Evolutionary conservation across 2,329 filamentous ascomycete species (phyloP).

Genomic region (Penicillium verrucosum): DNA sequence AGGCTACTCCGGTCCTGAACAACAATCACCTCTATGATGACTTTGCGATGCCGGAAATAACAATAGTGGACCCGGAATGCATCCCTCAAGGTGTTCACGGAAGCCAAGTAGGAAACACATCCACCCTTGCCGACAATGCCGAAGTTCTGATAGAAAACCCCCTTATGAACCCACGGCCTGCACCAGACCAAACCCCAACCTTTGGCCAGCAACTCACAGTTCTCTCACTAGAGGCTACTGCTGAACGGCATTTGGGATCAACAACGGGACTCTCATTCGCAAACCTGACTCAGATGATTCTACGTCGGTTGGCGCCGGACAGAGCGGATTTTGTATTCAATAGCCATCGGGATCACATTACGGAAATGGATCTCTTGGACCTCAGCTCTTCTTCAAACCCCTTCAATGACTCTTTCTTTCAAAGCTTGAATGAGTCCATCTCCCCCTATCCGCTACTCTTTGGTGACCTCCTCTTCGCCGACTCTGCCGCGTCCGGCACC

Average conservation of each 20-base stretch:
- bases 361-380: neutral
- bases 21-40: neutral
- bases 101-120: neutral
- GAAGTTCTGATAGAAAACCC: neutral
- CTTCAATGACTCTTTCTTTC: constrained; percentile 9
- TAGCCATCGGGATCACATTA: constrained; percentile 15
- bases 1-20: neutral
- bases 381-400: constrained; percentile 12
- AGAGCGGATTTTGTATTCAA: constrained; percentile 44
- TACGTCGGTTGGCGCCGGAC: constrained; percentile 44
- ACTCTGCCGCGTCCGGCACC: neutral
- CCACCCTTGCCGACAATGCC: neutral
- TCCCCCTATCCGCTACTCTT: constrained; percentile 5
- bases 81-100: neutral
- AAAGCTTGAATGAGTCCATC: constrained; percentile 4
- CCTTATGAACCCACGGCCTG: neutral
- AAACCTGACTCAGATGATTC: constrained; percentile 43
- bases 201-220: constrained; percentile 37
- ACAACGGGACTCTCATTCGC: constrained; percentile 48
- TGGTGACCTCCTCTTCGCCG: neutral
- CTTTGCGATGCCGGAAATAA: neutral
- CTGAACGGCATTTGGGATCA: constrained; percentile 46
- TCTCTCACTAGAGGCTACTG: constrained; percentile 45
- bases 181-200: constrained; percentile 15
- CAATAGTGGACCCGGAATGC: neutral